These are phyloP conservation scores for Boletales sp. DNA, from an alignment of 768 basidiomycete species.

Conservation along the genomic window DNA sequence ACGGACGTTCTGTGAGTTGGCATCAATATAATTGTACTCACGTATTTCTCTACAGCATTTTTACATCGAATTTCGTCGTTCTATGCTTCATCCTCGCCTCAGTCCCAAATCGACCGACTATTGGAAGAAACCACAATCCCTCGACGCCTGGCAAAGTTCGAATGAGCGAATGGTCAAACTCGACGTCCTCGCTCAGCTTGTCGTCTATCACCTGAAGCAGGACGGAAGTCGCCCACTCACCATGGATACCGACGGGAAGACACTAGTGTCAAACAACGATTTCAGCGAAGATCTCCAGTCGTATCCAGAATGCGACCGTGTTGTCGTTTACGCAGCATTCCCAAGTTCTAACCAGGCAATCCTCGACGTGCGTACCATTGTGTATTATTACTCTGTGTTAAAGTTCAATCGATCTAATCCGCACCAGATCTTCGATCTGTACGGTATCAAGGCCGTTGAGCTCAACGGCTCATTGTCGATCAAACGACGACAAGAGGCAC, in stretches of 20 bases:
- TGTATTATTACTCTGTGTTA: not conserved
- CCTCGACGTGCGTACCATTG: not conserved
- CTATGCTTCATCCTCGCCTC: constrained; percentile 1
- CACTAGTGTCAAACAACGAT: not conserved
- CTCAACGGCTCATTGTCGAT: constrained; percentile 6
- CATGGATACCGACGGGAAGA: not conserved
- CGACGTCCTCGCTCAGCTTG: not conserved
- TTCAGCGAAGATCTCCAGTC: not conserved
- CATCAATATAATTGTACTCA: not conserved
- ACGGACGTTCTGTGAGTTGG: too few species aligned
- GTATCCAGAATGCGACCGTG: constrained; percentile 1
- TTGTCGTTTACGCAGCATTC: constrained; percentile 13
- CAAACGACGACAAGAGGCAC: not conserved
- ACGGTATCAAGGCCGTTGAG: not conserved
- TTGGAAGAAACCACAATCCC: not conserved
- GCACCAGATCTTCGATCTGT: constrained; percentile 5
- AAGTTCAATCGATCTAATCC: too few species aligned
- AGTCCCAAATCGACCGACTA: not conserved
- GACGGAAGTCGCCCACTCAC: not conserved
- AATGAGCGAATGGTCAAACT: constrained; percentile 3
- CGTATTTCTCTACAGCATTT: constrained; percentile 6
- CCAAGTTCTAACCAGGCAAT: constrained; percentile 1
- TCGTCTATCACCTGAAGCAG: not conserved
- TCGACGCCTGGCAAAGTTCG: not conserved
- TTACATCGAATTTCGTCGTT: constrained; percentile 9